A percentile compares a stretch with the other conserved stretches of the same genome.
These are phyloP conservation scores for Candida chauliodis DNA, from an alignment of 805 yeast species.

Conservation along the genomic window DNA sequence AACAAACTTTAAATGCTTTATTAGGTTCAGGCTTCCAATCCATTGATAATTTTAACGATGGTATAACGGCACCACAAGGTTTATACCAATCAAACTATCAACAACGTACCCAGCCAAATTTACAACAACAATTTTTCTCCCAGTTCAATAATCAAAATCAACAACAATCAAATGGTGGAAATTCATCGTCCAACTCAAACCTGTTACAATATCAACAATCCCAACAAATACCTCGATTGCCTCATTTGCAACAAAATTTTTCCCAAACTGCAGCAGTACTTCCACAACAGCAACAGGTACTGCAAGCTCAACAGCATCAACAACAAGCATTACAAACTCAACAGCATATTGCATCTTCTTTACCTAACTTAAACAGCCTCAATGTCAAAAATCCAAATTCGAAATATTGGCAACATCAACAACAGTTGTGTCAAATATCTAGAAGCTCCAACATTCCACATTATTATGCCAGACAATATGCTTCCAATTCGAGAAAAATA, in stretches of 20 bases:
- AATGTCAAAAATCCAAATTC: slow-evolving; percentile 40
- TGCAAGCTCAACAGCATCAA: slow-evolving; percentile 17
- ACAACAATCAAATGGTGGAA: slow-evolving; percentile 7
- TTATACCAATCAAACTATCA: slow-evolving; percentile 20
- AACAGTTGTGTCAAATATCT: slow-evolving; percentile 66
- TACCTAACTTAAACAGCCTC: slow-evolving; percentile 15
- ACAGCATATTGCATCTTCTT: slow-evolving; percentile 19
- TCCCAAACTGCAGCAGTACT: slow-evolving; percentile 11
- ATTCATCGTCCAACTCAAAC: slow-evolving; percentile 14
- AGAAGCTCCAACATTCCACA: slow-evolving; percentile 67
- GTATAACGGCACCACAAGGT: slow-evolving; percentile 11
- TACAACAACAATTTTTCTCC: slow-evolving; percentile 14
- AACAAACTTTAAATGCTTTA: slow-evolving; percentile 13
- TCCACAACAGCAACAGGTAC: slow-evolving; percentile 17
- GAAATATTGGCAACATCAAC: slow-evolving; percentile 75
- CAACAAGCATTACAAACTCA: slow-evolving; percentile 13
- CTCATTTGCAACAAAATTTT: slow-evolving; percentile 21
- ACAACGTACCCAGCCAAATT: slow-evolving; percentile 21
- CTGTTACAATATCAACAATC: slow-evolving; percentile 14
- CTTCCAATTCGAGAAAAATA: slow-evolving; percentile 55
- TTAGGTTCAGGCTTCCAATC: slow-evolving; percentile 13
- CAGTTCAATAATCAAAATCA: slow-evolving; percentile 13
- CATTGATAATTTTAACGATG: slow-evolving; percentile 15
- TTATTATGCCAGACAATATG: slow-evolving; percentile 80
- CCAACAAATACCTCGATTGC: slow-evolving; percentile 19